These are phyloP conservation scores for Cystobasidium pallidum DNA, from an alignment of 1,284 basidiomycete genomes.

Conservation along the genomic window DNA sequence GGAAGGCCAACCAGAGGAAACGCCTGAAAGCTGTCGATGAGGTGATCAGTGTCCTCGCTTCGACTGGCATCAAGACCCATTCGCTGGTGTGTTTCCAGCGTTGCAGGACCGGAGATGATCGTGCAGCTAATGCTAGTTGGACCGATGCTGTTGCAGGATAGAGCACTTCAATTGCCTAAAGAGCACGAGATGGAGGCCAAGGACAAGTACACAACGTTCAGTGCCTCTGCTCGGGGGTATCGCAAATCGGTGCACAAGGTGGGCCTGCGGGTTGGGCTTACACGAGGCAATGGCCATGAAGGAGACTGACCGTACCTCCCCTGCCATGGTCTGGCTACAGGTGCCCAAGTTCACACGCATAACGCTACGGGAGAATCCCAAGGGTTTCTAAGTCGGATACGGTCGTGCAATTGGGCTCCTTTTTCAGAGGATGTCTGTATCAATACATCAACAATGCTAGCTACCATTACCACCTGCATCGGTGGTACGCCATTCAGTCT, in stretches of 20 bases:
- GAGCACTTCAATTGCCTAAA: slow-evolving; percentile 77
- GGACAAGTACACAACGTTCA: slow-evolving; percentile 96
- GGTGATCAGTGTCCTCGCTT: slow-evolving; percentile 83
- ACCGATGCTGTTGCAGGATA: slow-evolving; percentile 60
- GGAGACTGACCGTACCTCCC: not conserved
- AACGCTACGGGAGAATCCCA: slow-evolving; percentile 80
- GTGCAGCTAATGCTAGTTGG: not conserved
- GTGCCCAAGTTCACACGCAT: slow-evolving; percentile 83
- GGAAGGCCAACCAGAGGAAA: slow-evolving; percentile 86
- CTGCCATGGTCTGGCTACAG: not conserved
- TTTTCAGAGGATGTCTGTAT: too few species aligned
- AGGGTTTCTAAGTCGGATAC: slow-evolving; percentile 78
- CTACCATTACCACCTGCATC: not conserved
- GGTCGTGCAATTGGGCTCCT: too few species aligned
- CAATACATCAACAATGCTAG: slow-evolving; percentile 10
- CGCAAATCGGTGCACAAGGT: slow-evolving; percentile 95
- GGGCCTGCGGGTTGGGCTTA: not conserved
- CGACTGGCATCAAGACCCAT: slow-evolving; percentile 75
- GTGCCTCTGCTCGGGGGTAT: slow-evolving; percentile 71
- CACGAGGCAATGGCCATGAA: too few species aligned
- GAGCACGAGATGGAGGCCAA: slow-evolving; percentile 81
- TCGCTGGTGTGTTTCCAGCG: slow-evolving; percentile 66
- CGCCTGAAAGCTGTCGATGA: slow-evolving; percentile 89
- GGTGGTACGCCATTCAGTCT: not conserved
- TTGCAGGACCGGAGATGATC: not conserved